Conservation (phyloP, 2,329 filamentous ascomycete species). For the Neofusicoccum parvum region DNA sequence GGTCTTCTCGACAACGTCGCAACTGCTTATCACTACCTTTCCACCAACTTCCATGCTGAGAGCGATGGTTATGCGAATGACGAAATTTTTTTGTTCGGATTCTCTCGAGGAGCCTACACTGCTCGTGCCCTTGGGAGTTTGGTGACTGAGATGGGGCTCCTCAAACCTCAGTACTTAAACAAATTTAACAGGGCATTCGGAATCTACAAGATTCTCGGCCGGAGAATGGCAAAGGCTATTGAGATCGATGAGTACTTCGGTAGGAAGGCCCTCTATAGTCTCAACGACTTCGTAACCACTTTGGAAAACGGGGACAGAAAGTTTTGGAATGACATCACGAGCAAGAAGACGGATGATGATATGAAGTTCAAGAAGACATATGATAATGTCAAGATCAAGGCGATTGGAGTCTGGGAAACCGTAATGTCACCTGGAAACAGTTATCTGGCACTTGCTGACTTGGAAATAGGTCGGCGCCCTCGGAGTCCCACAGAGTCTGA, state of each 20-base stretch:
- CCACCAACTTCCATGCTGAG: conserved; percentile 52
- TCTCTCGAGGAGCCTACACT: no score
- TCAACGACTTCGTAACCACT: no score
- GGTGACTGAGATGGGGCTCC: conserved; percentile 50
- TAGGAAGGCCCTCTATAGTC: no score
- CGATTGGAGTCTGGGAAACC: conserved; percentile 54
- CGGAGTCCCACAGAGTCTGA: background rate
- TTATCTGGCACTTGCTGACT: conserved; percentile 21
- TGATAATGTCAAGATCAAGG: conserved; percentile 39
- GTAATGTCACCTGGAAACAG: conserved; percentile 31
- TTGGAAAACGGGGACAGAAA: background rate
- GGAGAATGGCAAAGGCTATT: no score
- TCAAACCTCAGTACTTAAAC: conserved; percentile 48
- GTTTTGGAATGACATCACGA: background rate
- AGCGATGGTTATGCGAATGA: no score
- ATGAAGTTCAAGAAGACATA: background rate
- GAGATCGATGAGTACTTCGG: no score
- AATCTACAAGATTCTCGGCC: conserved; percentile 20
- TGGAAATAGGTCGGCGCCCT: conserved; percentile 27
- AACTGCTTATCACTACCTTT: conserved; percentile 53
- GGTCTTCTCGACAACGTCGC: conserved; percentile 52
- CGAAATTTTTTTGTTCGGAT: no score
- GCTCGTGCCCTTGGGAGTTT: conserved; percentile 26
- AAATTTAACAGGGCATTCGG: conserved; percentile 47
- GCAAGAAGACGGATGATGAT: background rate